Percentiles rank a stretch among this genome's conserved stretches.
Conservation (phyloP, 768 basidiomycete genomes). For the Amanita phalloides region DNA sequence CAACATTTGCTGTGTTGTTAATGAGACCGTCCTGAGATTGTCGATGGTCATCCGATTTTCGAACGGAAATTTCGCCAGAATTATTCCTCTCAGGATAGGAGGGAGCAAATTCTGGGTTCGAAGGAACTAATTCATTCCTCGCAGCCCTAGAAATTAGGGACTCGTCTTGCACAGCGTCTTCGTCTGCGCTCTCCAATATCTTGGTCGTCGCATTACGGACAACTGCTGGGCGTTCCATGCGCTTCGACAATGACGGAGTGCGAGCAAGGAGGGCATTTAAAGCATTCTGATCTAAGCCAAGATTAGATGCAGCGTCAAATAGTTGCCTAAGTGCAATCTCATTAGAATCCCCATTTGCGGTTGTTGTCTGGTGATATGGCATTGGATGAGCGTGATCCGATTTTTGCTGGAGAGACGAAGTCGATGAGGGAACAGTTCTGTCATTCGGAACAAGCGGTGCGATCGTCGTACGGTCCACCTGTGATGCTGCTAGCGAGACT, state of each 20-base stretch:
- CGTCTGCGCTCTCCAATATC: not conserved
- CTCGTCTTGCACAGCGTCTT: not conserved
- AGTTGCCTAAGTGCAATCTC: constrained; percentile 46
- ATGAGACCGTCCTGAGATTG: constrained; percentile 27
- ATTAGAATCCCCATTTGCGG: not conserved
- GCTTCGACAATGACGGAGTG: constrained; percentile 52
- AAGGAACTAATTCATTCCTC: not conserved
- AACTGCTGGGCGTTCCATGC: constrained; percentile 19
- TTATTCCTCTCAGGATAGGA: constrained; percentile 18
- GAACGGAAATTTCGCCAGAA: constrained; percentile 21
- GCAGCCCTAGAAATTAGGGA: constrained; percentile 8
- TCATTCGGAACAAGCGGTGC: constrained; percentile 5
- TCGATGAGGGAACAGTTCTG: constrained; percentile 19
- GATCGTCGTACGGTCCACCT: constrained; percentile 5
- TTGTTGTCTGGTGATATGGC: constrained; percentile 5
- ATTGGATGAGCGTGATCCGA: constrained; percentile 14
- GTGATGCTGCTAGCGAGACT: constrained; percentile 9
- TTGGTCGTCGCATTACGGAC: not conserved
- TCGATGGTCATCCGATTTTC: constrained; percentile 27
- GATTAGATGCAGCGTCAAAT: constrained; percentile 63
- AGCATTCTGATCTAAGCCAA: constrained; percentile 65
- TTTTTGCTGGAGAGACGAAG: constrained; percentile 15
- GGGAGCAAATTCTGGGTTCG: constrained; percentile 17
- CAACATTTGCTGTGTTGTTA: constrained; percentile 27
- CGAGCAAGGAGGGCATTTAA: constrained; percentile 64